phyloP scores from a whole-genome alignment of 73 alveolate genomes.

The Diophrys sp. region DNA sequence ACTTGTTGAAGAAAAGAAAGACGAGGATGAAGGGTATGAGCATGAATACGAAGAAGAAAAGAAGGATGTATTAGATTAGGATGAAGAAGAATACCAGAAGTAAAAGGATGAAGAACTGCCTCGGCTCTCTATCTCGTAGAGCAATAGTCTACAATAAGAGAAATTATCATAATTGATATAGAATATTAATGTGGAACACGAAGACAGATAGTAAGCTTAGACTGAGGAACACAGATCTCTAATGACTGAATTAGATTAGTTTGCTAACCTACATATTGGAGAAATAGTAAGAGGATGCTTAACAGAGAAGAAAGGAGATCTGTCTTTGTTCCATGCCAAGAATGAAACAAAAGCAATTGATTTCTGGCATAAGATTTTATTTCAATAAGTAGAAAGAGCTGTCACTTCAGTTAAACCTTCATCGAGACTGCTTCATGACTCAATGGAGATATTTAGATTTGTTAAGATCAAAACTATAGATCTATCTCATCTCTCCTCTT shows the following conservation, averaged over 20 bases:
- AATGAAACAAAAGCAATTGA: not conserved
- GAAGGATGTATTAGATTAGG: too few species aligned
- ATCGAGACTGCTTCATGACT: constrained; percentile 66
- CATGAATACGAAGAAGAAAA: too few species aligned
- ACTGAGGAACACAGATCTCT: not conserved
- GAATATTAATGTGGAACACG: too few species aligned
- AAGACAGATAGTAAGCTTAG: too few species aligned
- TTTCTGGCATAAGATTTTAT: constrained; percentile 29
- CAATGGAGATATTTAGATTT: constrained; percentile 72
- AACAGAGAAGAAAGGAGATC: constrained; percentile 3
- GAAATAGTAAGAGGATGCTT: not conserved
- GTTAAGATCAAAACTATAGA: constrained; percentile 70
- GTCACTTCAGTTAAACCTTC: constrained; percentile 70
- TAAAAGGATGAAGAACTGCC: too few species aligned
- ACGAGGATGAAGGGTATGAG: too few species aligned
- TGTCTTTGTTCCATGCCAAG: not conserved
- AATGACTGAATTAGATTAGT: not conserved
- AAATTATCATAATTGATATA: too few species aligned
- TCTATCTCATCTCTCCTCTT: not conserved
- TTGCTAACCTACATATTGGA: not conserved
- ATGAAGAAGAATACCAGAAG: too few species aligned
- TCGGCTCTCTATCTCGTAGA: too few species aligned
- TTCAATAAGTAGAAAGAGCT: constrained; percentile 42
- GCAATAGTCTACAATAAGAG: too few species aligned
- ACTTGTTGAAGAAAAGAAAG: too few species aligned